phyloP scores from a whole-genome alignment of 768 basidiomycete species.

The Lactarius hengduanensis region DNA sequence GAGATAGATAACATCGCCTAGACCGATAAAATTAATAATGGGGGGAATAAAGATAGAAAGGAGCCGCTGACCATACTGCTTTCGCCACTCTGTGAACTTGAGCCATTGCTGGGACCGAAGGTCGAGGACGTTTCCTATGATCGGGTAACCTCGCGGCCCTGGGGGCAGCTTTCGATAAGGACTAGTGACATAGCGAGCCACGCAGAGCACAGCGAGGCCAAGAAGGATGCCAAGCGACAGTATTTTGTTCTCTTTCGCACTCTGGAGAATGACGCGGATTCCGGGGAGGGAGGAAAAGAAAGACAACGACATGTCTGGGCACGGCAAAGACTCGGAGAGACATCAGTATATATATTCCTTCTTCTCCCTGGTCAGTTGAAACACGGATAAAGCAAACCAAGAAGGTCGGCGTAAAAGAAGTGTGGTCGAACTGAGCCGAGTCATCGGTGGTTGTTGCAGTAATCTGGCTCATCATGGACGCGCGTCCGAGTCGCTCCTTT shows the following conservation, averaged over 20 bases:
- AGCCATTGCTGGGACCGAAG: conserved; percentile 25
- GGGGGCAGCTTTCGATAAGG: conserved; percentile 24
- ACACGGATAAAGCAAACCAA: neutral
- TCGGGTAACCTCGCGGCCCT: conserved; percentile 23
- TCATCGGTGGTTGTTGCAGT: too few species aligned
- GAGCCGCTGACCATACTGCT: conserved; percentile 17
- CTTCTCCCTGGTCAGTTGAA: neutral
- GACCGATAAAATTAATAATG: neutral
- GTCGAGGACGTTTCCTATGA: conserved; percentile 24
- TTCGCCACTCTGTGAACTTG: conserved; percentile 25
- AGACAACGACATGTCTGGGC: neutral
- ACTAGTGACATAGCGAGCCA: conserved; percentile 14
- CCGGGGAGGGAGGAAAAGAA: conserved; percentile 4
- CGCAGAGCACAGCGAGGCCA: conserved; percentile 1
- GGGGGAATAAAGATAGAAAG: neutral
- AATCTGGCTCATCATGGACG: too few species aligned
- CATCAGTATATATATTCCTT: neutral
- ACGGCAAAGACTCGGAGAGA: neutral
- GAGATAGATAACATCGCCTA: conserved; percentile 29
- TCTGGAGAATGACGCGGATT: neutral
- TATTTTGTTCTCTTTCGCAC: conserved; percentile 14
- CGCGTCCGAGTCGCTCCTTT: neutral
- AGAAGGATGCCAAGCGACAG: conserved; percentile 21
- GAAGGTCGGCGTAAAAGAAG: neutral
- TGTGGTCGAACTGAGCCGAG: too few species aligned